Base-by-base conservation (phyloP, 192 early-diverging fungal species). In the Coemansia sp. region DNA sequence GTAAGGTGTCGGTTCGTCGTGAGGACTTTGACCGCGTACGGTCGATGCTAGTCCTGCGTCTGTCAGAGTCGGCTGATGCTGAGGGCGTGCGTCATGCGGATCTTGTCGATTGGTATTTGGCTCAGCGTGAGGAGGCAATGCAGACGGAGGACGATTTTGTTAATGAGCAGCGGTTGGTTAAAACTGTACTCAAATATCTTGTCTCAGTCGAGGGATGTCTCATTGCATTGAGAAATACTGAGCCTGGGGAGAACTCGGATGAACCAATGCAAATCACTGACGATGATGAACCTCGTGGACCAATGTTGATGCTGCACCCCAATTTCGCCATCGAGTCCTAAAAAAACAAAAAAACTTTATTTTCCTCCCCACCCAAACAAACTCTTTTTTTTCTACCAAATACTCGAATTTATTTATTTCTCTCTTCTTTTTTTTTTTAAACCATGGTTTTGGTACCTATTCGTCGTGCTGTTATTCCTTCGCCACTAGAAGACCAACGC, bases 101-200 rank as follows among this genome's bases (percentile, higher is more conserved):
- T 9, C 68, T 95, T 16, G 71, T 92, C 1, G 84, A 87, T 24
- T 92, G 90, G 88, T 95, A 90, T 64, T 61, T 94, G n/a, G 86
- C 88, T 61, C 77, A 85, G 71, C 73, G 82, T 58, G 90, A 92
- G 66, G 84, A 88, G 37, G 72, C 63, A 16, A 67, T 94, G 27
- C 84, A 88, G 44, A 65, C 68, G 16, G 89, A 90, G 70, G 88
- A 93, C 27, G 80, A 85, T 9, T 80, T 89, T 38, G 61, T 66
- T 7, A 44, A 65, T n/a, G 88, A 95, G 61, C 68, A 70, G 60
- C 84, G 82, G n/a, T 75, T 89, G 52, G 83, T 88, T 37, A 84
- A 85, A 52, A 87, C 85, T 43, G 89, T 95, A 35, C 80, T 95
- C 56, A 87, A 80, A 34, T 84, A 87, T 52, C 62, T 95, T 55